These are phyloP conservation scores for Spizellomyces sp. DNA, from an alignment of 192 early-diverging fungal species.

Conservation along the genomic window DNA sequence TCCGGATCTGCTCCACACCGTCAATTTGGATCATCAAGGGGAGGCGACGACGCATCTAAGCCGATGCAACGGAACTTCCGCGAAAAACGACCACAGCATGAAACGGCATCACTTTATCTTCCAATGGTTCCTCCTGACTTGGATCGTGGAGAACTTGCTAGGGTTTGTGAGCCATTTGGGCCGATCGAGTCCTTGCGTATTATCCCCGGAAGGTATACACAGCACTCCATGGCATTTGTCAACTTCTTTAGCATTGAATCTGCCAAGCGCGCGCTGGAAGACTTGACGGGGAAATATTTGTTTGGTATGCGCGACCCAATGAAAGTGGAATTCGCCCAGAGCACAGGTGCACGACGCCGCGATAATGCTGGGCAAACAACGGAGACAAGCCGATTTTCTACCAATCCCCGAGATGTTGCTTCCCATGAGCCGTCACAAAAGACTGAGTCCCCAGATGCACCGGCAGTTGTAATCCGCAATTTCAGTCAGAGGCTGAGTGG, in stretches of 20 bases:
- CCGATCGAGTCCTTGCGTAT: slow-evolving; percentile 21
- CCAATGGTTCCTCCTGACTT: slow-evolving; percentile 26
- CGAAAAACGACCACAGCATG: slow-evolving; percentile 4
- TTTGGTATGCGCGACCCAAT: slow-evolving; percentile 26
- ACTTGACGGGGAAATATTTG: slow-evolving; percentile 9
- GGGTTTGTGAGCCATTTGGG: slow-evolving; percentile 13
- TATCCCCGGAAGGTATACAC: slow-evolving; percentile 25
- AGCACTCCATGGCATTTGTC: slow-evolving; percentile 33
- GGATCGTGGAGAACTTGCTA: slow-evolving; percentile 3
- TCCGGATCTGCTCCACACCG: neutral
- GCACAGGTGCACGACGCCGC: neutral
- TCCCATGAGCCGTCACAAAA: neutral
- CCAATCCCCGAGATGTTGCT: neutral
- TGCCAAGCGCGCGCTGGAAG: slow-evolving; percentile 10
- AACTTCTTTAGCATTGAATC: slow-evolving; percentile 15
- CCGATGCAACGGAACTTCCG: neutral
- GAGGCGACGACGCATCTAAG: neutral
- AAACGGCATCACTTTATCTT: slow-evolving; percentile 27
- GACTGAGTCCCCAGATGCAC: slow-evolving; percentile 1
- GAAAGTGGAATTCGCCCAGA: slow-evolving; percentile 30
- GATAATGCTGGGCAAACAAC: neutral
- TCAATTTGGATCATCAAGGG: neutral
- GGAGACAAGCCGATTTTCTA: neutral
- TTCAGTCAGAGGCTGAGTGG: slow-evolving; percentile 32
- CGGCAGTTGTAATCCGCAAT: slow-evolving; percentile 22